A percentile compares a stretch with the other conserved stretches of the same genome.
Conservation (phyloP, 805 yeast genomes). For the Myxozyma sirexii region DNA sequence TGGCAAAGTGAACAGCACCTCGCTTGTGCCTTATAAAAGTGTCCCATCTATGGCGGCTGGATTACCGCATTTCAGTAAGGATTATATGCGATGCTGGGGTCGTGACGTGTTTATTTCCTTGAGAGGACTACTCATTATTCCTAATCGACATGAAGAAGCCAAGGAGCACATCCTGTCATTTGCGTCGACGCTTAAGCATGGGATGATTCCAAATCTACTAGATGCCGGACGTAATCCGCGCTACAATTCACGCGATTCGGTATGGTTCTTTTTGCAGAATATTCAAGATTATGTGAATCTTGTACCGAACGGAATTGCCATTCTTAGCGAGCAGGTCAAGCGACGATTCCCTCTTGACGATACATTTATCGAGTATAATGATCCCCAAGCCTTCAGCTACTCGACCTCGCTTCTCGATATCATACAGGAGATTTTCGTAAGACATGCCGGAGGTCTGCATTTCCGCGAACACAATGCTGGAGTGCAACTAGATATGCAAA, state of each 20-base stretch:
- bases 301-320: conserved; percentile 68
- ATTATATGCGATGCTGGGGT: conserved; percentile 98
- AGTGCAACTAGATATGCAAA: conserved; percentile 79
- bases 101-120: conserved; percentile 90
- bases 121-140: conserved; percentile 75
- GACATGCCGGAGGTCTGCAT: conserved; percentile 86
- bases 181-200: conserved; percentile 91
- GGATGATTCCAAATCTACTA: conserved; percentile 86
- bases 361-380: conserved; percentile 66
- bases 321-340: conserved; percentile 70
- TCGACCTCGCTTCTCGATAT: conserved; percentile 73
- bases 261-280: conserved; percentile 90
- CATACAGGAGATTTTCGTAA: conserved; percentile 75
- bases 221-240: conserved; percentile 95
- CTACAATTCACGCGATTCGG: conserved; percentile 95
- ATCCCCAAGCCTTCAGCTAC: conserved; percentile 73
- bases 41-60: conserved; percentile 92
- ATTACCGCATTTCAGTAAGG: conserved; percentile 86
- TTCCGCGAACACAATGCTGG: conserved; percentile 97
- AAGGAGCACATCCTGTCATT: conserved; percentile 78
- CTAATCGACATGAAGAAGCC: conserved; percentile 81
- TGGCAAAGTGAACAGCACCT: conserved; percentile 71
- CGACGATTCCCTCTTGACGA: conserved; percentile 92
- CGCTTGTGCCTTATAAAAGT: conserved; percentile 62
- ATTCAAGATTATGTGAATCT: conserved; percentile 74